These are phyloP conservation scores for Rhynchosporium graminicola DNA, from an alignment of 2,329 filamentous ascomycete species.

Conservation along the genomic window DNA sequence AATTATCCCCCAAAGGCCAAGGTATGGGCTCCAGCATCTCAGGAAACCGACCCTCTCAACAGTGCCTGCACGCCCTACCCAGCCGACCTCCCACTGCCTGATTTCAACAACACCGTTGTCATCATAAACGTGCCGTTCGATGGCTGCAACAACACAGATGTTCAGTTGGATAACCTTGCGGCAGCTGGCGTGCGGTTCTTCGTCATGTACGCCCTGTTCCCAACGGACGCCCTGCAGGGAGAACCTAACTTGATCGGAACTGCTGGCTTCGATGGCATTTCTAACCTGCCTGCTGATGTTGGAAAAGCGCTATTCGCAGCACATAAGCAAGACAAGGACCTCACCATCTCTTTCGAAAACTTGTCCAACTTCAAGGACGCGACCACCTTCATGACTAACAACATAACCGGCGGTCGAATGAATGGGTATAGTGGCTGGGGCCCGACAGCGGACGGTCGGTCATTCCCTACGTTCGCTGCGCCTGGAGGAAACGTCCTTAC, in stretches of 20 bases:
- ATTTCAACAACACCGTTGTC: neutral
- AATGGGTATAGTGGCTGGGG: constrained; percentile 1
- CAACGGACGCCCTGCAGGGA: neutral
- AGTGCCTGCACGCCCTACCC: constrained; percentile 1
- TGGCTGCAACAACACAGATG: neutral
- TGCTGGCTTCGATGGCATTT: neutral
- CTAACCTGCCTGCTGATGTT: neutral
- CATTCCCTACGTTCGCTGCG: constrained; percentile 24
- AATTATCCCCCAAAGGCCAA: neutral
- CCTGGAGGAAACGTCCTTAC: constrained; percentile 43
- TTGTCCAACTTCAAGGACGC: neutral
- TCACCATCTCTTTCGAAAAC: neutral
- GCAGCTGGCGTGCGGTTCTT: neutral
- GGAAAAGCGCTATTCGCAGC: neutral
- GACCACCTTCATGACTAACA: neutral
- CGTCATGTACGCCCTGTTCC: neutral
- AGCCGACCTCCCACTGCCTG: neutral
- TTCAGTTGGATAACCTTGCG: neutral
- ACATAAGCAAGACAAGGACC: neutral
- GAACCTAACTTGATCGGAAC: neutral
- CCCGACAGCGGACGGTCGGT: neutral
- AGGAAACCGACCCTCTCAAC: neutral
- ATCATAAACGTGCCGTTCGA: neutral
- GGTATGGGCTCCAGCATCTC: neutral
- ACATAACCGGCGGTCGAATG: neutral